These are phyloP conservation scores for Epichloe hybrida DNA, from an alignment of 2,329 filamentous ascomycete genomes.

Conservation along the genomic window DNA sequence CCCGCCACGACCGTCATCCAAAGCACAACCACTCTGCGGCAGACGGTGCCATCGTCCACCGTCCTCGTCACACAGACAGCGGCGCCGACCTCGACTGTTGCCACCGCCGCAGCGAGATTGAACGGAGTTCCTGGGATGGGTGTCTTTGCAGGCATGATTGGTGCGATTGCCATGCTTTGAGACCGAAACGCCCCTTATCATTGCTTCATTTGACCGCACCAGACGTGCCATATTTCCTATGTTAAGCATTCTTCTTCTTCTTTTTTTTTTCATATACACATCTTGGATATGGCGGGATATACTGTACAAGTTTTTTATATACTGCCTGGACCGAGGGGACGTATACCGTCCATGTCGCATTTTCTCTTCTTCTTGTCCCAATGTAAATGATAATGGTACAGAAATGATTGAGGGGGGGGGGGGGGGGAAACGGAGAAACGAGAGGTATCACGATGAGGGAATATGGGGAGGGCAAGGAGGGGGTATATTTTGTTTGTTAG, in stretches of 20 bases:
- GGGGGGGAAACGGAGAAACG: neutral
- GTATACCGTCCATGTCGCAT: neutral
- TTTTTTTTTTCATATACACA: neutral
- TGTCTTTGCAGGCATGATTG: conserved; percentile 10
- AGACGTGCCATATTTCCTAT: neutral
- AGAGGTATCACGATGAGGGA: neutral
- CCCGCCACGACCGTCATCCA: conserved; percentile 22
- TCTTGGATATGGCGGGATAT: neutral
- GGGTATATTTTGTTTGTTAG: neutral
- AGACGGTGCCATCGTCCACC: conserved; percentile 12
- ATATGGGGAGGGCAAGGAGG: neutral
- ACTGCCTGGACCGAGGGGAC: neutral
- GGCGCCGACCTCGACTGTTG: conserved; percentile 12
- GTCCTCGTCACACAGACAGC: conserved; percentile 7
- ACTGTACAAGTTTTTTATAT: neutral
- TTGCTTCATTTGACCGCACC: neutral
- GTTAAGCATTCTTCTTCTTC: neutral
- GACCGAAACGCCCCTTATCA: neutral
- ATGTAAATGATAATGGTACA: neutral
- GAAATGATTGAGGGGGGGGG: neutral
- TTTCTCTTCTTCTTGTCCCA: neutral
- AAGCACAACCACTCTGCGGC: conserved; percentile 22
- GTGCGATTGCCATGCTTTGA: conserved; percentile 7
- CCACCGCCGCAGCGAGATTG: conserved; percentile 9
- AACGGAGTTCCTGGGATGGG: conserved; percentile 22